Conservation (phyloP, 192 early-diverging fungal species). For the Backusella tarrabulga region DNA sequence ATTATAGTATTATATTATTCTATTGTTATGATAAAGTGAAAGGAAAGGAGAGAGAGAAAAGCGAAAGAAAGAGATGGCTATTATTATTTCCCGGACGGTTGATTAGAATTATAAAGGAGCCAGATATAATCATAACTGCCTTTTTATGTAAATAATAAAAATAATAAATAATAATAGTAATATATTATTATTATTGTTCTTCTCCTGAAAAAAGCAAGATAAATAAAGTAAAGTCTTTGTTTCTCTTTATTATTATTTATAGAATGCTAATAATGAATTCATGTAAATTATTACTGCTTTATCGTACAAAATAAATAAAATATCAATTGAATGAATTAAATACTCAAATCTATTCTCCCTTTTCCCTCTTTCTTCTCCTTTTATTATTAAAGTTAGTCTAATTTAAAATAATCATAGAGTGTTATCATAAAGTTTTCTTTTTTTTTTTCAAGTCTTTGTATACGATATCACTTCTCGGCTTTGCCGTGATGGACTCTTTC, state of each 20-base stretch:
- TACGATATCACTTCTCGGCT: not conserved
- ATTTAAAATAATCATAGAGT: not conserved
- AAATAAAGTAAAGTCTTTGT: no score
- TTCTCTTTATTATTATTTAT: no score
- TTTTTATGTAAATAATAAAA: not conserved
- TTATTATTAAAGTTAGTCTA: not conserved
- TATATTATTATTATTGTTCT: no score
- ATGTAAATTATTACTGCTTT: no score
- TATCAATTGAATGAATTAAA: no score
- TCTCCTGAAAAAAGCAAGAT: not conserved
- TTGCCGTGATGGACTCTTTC: no score
- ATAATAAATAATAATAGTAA: not conserved
- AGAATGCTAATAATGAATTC: no score
- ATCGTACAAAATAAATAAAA: no score
- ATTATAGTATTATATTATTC: no score
- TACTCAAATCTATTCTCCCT: no score
- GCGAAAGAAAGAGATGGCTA: not conserved
- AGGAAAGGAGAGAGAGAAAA: not conserved
- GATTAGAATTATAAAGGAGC: not conserved
- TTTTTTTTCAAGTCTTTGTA: not conserved
- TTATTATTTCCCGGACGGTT: not conserved
- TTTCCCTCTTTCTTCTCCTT: not conserved
- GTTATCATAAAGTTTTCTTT: not conserved
- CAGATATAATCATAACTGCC: slow-evolving; percentile 1
- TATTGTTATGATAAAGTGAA: not conserved